These are phyloP conservation scores for Hymenoscyphus albidus DNA, from an alignment of 2,329 filamentous ascomycete genomes.

Conservation along the genomic window DNA sequence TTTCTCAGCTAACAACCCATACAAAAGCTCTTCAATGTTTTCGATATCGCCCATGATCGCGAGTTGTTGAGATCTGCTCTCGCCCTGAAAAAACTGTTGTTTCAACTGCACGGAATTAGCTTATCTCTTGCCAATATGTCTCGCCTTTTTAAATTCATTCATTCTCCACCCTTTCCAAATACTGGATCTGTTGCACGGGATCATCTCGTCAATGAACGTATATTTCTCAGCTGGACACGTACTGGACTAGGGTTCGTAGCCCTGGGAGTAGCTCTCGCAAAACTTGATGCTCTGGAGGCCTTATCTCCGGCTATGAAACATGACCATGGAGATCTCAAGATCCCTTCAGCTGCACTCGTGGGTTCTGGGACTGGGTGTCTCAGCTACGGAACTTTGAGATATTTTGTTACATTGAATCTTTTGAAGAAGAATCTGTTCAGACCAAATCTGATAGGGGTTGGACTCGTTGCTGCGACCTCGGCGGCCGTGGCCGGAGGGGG, in stretches of 20 bases:
- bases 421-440: conserved; percentile 43
- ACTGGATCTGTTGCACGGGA: conserved; percentile 48
- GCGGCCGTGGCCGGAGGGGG: conserved; percentile 22
- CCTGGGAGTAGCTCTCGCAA: conserved; percentile 46
- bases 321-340: conserved; percentile 35
- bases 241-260: conserved; percentile 50
- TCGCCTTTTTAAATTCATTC: conserved; percentile 21
- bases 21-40: background rate
- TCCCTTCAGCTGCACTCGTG: conserved; percentile 41
- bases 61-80: background rate
- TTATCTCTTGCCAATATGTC: conserved; percentile 13
- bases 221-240: conserved; percentile 49
- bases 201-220: conserved; percentile 48
- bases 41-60: background rate
- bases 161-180: conserved; percentile 34
- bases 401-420: conserved; percentile 42
- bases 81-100: background rate
- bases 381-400: conserved; percentile 44
- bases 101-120: background rate
- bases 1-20: background rate
- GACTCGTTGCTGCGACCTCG: conserved; percentile 74
- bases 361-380: conserved; percentile 44
- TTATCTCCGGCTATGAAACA: conserved; percentile 26
- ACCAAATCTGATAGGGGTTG: conserved; percentile 72
- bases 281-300: conserved; percentile 44